Evolutionary conservation across 306 rosid genomes (phyloP).

Genomic region (Adenanthera pavonina): DNA sequence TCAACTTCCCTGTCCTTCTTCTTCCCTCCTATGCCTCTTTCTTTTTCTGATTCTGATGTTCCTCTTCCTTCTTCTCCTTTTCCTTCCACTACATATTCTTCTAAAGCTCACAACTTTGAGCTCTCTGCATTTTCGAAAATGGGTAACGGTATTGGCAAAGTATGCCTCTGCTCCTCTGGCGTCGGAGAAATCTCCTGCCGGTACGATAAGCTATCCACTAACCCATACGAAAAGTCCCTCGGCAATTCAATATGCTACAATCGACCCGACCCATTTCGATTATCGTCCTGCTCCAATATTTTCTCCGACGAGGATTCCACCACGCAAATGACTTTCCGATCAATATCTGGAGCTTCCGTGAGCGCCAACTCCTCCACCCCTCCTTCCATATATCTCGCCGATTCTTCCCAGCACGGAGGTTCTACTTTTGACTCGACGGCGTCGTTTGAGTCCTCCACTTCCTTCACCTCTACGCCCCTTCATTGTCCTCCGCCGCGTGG

Average conservation of each 20-base stretch:
- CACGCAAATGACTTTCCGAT: slow-evolving; percentile 54
- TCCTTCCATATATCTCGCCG: slow-evolving; percentile 58
- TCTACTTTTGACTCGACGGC: slow-evolving; percentile 60
- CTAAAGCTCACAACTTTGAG: slow-evolving; percentile 29
- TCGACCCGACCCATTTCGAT: slow-evolving; percentile 48
- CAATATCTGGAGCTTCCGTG: slow-evolving; percentile 77
- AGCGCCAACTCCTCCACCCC: slow-evolving; percentile 78
- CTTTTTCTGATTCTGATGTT: neutral
- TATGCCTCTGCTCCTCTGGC: slow-evolving; percentile 53
- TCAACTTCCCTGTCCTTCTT: slow-evolving; percentile 55
- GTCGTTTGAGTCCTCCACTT: slow-evolving; percentile 68
- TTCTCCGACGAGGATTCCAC: slow-evolving; percentile 30
- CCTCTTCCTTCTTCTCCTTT: slow-evolving; percentile 1
- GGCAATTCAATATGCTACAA: slow-evolving; percentile 71
- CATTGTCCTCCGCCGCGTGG: slow-evolving; percentile 51
- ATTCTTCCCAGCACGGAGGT: slow-evolving; percentile 42
- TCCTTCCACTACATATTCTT: neutral
- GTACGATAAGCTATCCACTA: slow-evolving; percentile 31
- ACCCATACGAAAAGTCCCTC: slow-evolving; percentile 44
- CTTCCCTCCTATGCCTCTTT: neutral
- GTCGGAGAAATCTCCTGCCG: slow-evolving; percentile 63
- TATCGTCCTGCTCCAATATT: slow-evolving; percentile 33
- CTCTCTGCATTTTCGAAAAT: slow-evolving; percentile 31
- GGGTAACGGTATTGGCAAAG: slow-evolving; percentile 71
- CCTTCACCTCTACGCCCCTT: slow-evolving; percentile 66